Conservation (phyloP, 2,329 filamentous ascomycete species). For the Colletotrichum sansevieriae region DNA sequence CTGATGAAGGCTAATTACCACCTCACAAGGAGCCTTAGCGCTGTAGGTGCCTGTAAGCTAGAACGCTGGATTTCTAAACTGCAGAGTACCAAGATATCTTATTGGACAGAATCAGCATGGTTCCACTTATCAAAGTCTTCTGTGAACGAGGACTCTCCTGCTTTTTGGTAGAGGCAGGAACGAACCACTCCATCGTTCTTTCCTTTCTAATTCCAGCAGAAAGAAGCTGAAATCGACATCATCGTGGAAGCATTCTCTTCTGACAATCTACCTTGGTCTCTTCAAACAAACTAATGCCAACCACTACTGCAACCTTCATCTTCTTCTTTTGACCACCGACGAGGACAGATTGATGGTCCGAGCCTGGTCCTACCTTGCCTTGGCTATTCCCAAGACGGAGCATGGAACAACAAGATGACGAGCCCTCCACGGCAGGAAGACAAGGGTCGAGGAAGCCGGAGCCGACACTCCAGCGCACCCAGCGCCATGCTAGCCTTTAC, state of each 20-base stretch:
- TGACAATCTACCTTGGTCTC: too few species aligned
- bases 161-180: neutral
- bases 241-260: too few species aligned
- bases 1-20: neutral
- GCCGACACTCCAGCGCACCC: slow-evolving; percentile 29
- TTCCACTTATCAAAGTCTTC: slow-evolving; percentile 5
- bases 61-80: neutral
- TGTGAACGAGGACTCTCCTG: neutral
- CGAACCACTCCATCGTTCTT: neutral
- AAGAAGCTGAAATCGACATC: too few species aligned
- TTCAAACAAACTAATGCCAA: neutral
- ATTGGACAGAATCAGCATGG: neutral
- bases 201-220: neutral
- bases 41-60: slow-evolving; percentile 3
- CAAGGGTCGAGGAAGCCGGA: slow-evolving; percentile 2
- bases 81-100: too few species aligned
- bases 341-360: slow-evolving; percentile 2
- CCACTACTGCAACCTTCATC: slow-evolving; percentile 8
- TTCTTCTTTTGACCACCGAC: neutral
- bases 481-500: slow-evolving; percentile 70
- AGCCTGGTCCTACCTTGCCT: neutral
- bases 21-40: neutral
- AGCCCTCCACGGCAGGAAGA: neutral
- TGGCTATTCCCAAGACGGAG: neutral
- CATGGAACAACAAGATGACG: slow-evolving; percentile 2